Conservation (phyloP, 2,329 filamentous ascomycete species). For the Cladophialophora exuberans region DNA sequence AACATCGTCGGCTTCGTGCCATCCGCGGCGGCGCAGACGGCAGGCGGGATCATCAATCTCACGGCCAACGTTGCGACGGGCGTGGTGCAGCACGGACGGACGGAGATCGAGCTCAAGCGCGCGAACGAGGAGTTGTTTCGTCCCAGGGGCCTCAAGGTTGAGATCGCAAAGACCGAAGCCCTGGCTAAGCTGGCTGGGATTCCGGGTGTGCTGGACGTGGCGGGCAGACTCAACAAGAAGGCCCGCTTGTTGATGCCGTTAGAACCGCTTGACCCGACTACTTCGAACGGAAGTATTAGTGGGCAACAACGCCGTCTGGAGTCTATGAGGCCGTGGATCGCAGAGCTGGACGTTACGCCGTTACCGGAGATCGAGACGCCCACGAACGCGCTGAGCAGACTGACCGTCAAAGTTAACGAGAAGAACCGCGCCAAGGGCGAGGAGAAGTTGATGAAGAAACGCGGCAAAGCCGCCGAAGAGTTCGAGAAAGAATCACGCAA, state of each 20-base stretch:
- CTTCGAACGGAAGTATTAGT: conserved; percentile 2
- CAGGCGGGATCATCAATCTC: conserved; percentile 33
- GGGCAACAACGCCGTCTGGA: conserved; percentile 29
- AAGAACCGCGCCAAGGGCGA: conserved; percentile 17
- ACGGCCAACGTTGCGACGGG: conserved; percentile 32
- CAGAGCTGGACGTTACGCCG: conserved; percentile 31
- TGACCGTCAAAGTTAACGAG: conserved; percentile 35
- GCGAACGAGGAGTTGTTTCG: conserved; percentile 36
- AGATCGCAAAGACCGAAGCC: conserved; percentile 36
- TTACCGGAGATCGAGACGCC: conserved; percentile 24
- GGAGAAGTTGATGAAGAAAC: conserved; percentile 17
- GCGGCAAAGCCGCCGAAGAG: conserved; percentile 1
- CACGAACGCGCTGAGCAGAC: conserved; percentile 32
- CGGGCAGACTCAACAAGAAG: conserved; percentile 34
- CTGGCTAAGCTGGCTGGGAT: conserved; percentile 36
- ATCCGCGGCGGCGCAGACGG: conserved; percentile 32
- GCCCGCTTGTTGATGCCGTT: conserved; percentile 23
- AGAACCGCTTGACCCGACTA: background rate
- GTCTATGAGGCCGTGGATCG: conserved; percentile 36
- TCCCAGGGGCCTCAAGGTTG: conserved; percentile 33
- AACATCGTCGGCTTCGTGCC: conserved; percentile 35
- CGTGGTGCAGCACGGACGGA: conserved; percentile 34
- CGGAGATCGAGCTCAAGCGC: conserved; percentile 32
- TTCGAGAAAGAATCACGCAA: conserved; percentile 10
- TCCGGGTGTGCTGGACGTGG: conserved; percentile 32